phyloP scores from a whole-genome alignment of 345 rosid genomes.

The Kandelia obovata region DNA sequence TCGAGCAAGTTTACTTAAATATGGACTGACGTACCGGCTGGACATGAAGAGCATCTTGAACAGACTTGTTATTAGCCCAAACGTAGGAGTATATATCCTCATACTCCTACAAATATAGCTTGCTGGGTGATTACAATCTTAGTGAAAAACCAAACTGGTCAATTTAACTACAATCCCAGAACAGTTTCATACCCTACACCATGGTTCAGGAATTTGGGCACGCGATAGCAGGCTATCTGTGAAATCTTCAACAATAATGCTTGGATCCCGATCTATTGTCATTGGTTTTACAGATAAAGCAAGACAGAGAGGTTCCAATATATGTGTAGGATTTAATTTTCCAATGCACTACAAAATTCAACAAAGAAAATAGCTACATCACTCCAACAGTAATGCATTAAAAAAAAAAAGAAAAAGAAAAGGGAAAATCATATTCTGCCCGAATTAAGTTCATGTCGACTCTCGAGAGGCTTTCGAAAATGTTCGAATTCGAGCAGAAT shows the following conservation, averaged over 20 bases:
- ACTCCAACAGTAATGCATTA: neutral
- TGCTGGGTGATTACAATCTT: neutral
- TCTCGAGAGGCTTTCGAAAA: neutral
- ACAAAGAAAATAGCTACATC: neutral
- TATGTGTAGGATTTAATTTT: slow-evolving; percentile 17
- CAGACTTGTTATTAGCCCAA: slow-evolving; percentile 43
- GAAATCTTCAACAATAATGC: neutral
- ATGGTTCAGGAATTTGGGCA: neutral
- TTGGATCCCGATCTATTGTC: slow-evolving; percentile 12
- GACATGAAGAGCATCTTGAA: slow-evolving; percentile 29
- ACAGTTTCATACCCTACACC: slow-evolving; percentile 33
- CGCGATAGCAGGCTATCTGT: slow-evolving; percentile 7
- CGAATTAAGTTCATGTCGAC: too few species aligned
- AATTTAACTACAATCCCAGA: neutral
- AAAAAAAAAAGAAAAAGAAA: neutral
- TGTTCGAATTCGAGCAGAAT: neutral
- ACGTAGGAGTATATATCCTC: slow-evolving; percentile 11
- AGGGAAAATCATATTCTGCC: too few species aligned
- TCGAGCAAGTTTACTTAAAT: neutral
- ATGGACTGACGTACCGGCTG: slow-evolving; percentile 21
- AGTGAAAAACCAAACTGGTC: neutral
- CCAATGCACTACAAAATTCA: slow-evolving; percentile 20
- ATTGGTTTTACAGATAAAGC: slow-evolving; percentile 7
- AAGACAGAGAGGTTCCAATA: slow-evolving; percentile 34
- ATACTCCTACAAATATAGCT: slow-evolving; percentile 18